Percentiles rank a stretch among this genome's conserved stretches.
phyloP scores from a whole-genome alignment of 2,329 filamentous ascomycete species.

The Aspergillus luchuensis region DNA sequence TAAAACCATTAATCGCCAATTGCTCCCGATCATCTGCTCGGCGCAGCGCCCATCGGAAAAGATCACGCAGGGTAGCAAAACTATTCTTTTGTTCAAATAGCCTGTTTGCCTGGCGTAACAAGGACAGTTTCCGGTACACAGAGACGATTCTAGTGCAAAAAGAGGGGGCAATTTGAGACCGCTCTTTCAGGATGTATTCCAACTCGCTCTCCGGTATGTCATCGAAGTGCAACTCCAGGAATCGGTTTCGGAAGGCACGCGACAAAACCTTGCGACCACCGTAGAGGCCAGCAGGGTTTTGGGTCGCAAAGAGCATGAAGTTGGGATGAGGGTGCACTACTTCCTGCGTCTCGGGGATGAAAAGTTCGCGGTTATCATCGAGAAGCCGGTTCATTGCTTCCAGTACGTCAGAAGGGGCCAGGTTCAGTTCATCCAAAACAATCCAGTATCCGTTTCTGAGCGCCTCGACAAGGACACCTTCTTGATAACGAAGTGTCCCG shows the following conservation, averaged over 20 bases:
- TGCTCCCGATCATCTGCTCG: constrained; percentile 83
- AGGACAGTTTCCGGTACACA: constrained; percentile 90
- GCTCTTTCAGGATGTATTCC: constrained; percentile 83
- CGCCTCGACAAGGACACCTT: constrained; percentile 89
- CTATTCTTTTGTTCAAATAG: constrained; percentile 97
- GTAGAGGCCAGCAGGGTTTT: constrained; percentile 94
- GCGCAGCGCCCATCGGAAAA: constrained; percentile 92
- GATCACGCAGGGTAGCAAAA: constrained; percentile 91
- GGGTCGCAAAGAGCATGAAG: constrained; percentile 97
- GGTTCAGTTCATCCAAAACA: constrained; percentile 93
- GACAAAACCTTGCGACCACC: constrained; percentile 92
- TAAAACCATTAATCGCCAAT: constrained; percentile 88
- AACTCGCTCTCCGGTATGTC: constrained; percentile 96
- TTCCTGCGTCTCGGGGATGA: constrained; percentile 96
- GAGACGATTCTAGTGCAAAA: constrained; percentile 89
- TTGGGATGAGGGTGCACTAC: constrained; percentile 87
- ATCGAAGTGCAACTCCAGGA: constrained; percentile 95
- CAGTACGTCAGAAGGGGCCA: constrained; percentile 94
- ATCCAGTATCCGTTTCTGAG: constrained; percentile 96
- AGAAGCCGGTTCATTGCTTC: constrained; percentile 93
- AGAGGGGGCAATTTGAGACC: constrained; percentile 85
- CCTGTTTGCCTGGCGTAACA: constrained; percentile 83
- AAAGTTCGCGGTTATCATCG: constrained; percentile 92
- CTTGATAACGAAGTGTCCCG: constrained; percentile 85
- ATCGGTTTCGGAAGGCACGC: constrained; percentile 92